phyloP scores from a whole-genome alignment of 495 filamentous ascomycete species.

The Aspergillus haitiensis region DNA sequence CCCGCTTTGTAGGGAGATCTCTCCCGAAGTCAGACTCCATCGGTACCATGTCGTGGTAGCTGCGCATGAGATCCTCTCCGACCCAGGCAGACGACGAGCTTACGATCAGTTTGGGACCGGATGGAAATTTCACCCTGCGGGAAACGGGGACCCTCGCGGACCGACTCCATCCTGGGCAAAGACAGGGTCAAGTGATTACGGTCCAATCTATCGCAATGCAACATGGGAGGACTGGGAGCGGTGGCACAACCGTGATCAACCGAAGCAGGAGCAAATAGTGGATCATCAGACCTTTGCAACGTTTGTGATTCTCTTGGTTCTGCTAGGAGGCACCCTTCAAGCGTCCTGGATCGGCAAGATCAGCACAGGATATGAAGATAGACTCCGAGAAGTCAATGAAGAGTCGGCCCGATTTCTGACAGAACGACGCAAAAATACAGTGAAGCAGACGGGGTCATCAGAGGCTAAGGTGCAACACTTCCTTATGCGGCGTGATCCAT shows the following conservation, averaged over 20 bases:
- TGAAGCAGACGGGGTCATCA: conserved; percentile 44
- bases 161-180: conserved; percentile 19
- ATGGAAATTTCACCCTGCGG: conserved; percentile 58
- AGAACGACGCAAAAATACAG: conserved; percentile 52
- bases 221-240: conserved; percentile 99
- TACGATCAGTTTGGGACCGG: conserved; percentile 83
- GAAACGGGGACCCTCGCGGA: not conserved
- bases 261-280: conserved; percentile 59
- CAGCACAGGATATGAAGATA: conserved; percentile 58
- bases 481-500: conserved; percentile 63
- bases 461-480: conserved; percentile 73
- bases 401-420: conserved; percentile 62
- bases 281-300: conserved; percentile 74
- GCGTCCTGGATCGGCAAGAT: conserved; percentile 62
- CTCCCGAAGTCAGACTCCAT: conserved; percentile 64
- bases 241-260: conserved; percentile 67
- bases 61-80: conserved; percentile 87
- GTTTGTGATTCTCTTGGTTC: conserved; percentile 63
- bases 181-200: conserved; percentile 32
- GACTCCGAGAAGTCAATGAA: conserved; percentile 60
- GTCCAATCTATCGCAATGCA: conserved; percentile 70
- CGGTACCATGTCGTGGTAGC: conserved; percentile 84
- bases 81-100: conserved; percentile 70
- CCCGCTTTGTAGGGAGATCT: conserved; percentile 47
- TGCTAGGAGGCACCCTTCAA: conserved; percentile 67